Conservation (phyloP, 1,284 basidiomycete species). For the Tylopilus orsonianus region DNA sequence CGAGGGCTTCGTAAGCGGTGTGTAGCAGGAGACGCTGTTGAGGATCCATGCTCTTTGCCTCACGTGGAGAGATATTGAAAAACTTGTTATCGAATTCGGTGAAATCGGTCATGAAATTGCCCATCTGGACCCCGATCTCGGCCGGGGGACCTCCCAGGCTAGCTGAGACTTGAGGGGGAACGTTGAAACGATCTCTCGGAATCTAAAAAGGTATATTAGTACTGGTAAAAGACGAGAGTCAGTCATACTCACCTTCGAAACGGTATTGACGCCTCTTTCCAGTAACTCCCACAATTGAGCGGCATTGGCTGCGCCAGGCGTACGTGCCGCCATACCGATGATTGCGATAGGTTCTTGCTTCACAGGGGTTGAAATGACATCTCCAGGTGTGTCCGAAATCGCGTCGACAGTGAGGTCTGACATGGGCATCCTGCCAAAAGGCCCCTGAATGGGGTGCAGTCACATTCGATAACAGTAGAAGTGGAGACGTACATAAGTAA, state of each 20-base stretch:
- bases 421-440: too few species aligned
- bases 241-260: constrained; percentile 48
- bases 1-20: constrained; percentile 64
- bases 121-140: constrained; percentile 51
- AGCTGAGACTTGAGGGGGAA: constrained; percentile 39
- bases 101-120: constrained; percentile 60
- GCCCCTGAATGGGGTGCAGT: too few species aligned
- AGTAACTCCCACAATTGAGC: constrained; percentile 59
- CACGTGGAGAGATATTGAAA: constrained; percentile 70
- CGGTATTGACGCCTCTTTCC: constrained; percentile 54
- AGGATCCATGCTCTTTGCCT: constrained; percentile 72
- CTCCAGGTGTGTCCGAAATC: constrained; percentile 17
- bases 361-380: not conserved
- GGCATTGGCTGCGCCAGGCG: constrained; percentile 55
- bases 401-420: too few species aligned
- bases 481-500: too few species aligned
- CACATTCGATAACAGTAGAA: too few species aligned
- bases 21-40: constrained; percentile 70
- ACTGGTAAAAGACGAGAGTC: not conserved
- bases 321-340: constrained; percentile 66
- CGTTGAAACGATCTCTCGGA: constrained; percentile 55
- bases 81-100: constrained; percentile 68
- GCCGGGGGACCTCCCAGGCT: constrained; percentile 32
- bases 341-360: constrained; percentile 63
- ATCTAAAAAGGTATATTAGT: constrained; percentile 42